A percentile compares a stretch with the other conserved stretches of the same genome.
These are phyloP conservation scores for Skeletonema potamos DNA, from an alignment of 108 stramenopile species.

Conservation along the genomic window DNA sequence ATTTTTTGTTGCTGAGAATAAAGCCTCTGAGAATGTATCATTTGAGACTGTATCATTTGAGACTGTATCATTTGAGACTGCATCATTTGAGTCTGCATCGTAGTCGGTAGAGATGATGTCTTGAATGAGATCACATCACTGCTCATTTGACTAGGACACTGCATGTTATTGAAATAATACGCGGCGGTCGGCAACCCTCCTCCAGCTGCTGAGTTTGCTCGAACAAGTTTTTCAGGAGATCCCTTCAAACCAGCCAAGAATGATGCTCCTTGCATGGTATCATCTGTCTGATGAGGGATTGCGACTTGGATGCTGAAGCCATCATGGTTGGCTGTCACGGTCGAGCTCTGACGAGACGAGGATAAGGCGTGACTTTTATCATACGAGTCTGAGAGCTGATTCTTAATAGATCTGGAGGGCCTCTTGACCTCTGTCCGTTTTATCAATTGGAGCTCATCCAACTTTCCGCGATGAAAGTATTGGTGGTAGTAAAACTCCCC, in stretches of 20 bases:
- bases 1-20: background rate
- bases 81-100: background rate
- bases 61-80: background rate
- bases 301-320: background rate
- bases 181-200: background rate
- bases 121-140: background rate
- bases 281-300: background rate
- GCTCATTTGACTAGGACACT: background rate
- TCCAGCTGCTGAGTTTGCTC: background rate
- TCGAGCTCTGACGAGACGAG: background rate
- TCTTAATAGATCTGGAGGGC: background rate
- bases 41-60: too few species aligned
- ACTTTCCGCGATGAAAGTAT: background rate
- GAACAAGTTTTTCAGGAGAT: background rate
- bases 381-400: background rate
- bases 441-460: background rate
- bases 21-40: background rate
- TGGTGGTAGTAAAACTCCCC: background rate
- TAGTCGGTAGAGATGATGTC: background rate
- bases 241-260: background rate
- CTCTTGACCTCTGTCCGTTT: conserved; percentile 1
- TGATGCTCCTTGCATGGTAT: background rate
- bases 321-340: background rate
- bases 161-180: background rate
- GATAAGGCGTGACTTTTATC: background rate